phyloP scores from a whole-genome alignment of 2,329 filamentous ascomycete genomes.

The Diplodia intermedia region DNA sequence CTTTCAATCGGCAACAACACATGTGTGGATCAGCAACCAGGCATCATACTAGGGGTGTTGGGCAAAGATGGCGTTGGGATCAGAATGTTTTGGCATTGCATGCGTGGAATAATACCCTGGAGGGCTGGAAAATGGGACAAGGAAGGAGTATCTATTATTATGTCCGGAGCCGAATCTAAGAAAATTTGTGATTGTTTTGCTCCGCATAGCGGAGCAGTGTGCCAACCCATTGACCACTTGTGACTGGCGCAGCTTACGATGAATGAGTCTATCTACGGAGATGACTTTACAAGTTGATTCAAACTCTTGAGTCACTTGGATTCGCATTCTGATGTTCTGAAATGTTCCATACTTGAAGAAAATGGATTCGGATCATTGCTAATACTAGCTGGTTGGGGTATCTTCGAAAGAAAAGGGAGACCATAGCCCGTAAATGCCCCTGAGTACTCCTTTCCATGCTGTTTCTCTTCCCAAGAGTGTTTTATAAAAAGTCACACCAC shows the following conservation, averaged over 20 bases:
- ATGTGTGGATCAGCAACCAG: neutral
- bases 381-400: constrained; percentile 18
- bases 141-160: neutral
- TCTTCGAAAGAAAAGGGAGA: constrained; percentile 3
- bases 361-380: neutral
- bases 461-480: neutral
- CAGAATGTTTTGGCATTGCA: neutral
- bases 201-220: neutral
- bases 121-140: neutral
- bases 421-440: neutral
- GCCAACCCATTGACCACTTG: neutral
- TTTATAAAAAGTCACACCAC: neutral
- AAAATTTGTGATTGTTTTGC: neutral
- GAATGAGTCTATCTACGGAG: neutral
- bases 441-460: constrained; percentile 25
- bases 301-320: neutral
- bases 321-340: neutral
- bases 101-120: constrained; percentile 8
- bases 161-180: neutral
- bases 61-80: neutral
- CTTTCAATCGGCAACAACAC: neutral
- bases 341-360: neutral
- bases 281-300: neutral
- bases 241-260: neutral
- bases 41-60: neutral